phyloP scores from a whole-genome alignment of 441 rosid genomes.

The Bruguiera hainesii region DNA sequence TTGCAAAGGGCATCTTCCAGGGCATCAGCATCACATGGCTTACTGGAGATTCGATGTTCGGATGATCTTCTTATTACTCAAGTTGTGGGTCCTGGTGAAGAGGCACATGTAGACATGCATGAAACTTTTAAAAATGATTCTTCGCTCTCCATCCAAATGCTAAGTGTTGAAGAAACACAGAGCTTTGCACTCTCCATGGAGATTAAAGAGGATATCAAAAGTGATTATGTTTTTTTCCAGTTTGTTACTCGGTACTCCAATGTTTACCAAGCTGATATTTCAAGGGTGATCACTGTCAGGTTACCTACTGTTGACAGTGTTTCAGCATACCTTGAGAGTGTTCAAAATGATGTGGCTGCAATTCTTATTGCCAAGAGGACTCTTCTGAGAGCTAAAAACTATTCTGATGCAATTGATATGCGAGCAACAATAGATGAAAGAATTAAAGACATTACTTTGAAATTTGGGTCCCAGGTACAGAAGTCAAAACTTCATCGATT shows the following conservation, averaged over 20 bases:
- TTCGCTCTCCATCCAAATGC: conserved; percentile 75
- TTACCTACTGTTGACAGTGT: conserved; percentile 80
- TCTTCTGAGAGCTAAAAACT: conserved; percentile 63
- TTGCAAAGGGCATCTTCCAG: conserved; percentile 90
- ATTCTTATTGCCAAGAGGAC: conserved; percentile 90
- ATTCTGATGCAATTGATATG: conserved; percentile 68
- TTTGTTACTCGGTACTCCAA: conserved; percentile 75
- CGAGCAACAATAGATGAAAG: conserved; percentile 78
- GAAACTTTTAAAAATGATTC: conserved; percentile 66
- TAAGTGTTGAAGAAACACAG: conserved; percentile 89
- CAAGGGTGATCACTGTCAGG: conserved; percentile 77
- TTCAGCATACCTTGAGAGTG: conserved; percentile 77
- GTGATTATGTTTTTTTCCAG: conserved; percentile 76
- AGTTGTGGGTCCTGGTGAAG: conserved; percentile 97
- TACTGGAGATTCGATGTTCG: conserved; percentile 89
- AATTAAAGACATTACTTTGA: conserved; percentile 77
- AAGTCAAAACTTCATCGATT: conserved; percentile 79
- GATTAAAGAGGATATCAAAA: conserved; percentile 72
- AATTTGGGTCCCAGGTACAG: conserved; percentile 74
- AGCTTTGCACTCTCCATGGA: conserved; percentile 91
- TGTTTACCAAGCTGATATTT: conserved; percentile 82
- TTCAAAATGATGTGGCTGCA: conserved; percentile 80
- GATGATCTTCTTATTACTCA: conserved; percentile 86
- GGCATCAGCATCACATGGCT: conserved; percentile 85
- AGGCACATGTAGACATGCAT: conserved; percentile 66